Base-by-base conservation (phyloP, 306 rosid species). In the Rosa lucieae region DNA sequence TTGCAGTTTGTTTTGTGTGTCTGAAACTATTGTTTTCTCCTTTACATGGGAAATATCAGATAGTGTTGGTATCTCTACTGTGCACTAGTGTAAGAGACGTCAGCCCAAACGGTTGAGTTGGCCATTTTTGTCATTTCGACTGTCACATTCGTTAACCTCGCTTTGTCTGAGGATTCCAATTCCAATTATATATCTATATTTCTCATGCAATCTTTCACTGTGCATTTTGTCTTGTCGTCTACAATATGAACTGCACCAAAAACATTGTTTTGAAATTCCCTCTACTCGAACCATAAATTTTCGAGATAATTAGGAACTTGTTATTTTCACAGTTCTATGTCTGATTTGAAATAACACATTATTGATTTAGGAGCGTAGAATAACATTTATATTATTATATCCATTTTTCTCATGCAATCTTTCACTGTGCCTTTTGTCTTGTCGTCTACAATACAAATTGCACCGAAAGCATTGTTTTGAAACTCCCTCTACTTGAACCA, bases 81-180 rank as follows among this genome's bases (percentile, higher is more conserved):
- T 67, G 44, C 53, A 29, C 44, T 68, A 65, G 79, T 29, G 70
- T n/a, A 8, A 51, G 3, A 20, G 35, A 11, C 29, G 11, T 52
- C 73, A 3, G 67, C 23, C 35, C 15, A 43, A 40, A 8, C 2
- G 3, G 12, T 32, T 53, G 15, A 39, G 61, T 58, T 6, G 76
- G 75, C 37, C 46, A 9, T 4, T 77, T 66, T 67, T 46, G 79
- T 67, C 82, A 37, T 59, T 82, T 67, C 18, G 1, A 67, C 58
- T 77, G 85, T 55, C 72, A 35, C 23, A 18, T 66, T 7, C 23
- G 42, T 9, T 11, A 72, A 47, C 37, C 29, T 44, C 8, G 21
- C 56, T 78, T 71, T 20, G 53, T 49, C 14, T 3, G 39, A 61
- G 37, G 40, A 11, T 61, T 72, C 43, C n/a, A 13, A 12, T 14